Base-by-base conservation (phyloP, 148 eudicot species). In the Hydrangea macrophylla region DNA sequence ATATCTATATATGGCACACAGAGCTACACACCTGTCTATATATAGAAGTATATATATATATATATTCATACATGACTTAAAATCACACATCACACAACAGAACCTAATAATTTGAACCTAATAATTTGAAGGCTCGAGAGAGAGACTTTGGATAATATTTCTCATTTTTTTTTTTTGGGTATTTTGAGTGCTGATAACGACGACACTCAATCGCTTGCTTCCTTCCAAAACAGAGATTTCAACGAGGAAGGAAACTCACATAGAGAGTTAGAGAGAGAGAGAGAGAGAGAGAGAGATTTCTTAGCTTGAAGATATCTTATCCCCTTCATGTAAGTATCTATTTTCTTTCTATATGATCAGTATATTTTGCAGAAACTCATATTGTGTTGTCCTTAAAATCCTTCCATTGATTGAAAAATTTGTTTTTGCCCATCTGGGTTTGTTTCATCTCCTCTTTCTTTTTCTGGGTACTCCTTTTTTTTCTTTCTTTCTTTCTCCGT, bases 311-410 rank as follows among this genome's bases (percentile, higher is more conserved):
- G 82, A 72, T 82, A 70, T 79, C 64, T 72, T 73, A 83, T 78
- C 72, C 83, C 77, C 75, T 70, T 73, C 80, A 75, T 81, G 86
- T 82, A 87, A 87, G 88, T 76, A 60, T 79, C 70, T 56, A 22
- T 60, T 66, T 71, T 66, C 72, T 64, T 60, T 23, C 57, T 15
- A 11, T 55, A 22, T 58, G n/a, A n/a, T n/a, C 57, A n/a, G 30
- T 70, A 39, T 65, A 58, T 70, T 69, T 60, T 20, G n/a, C 53
- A 55, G 9, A 69, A 54, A 35, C 67, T 31, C 24, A n/a, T 31
- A 37, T 69, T 65, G 6, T 55, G 13, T 50, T 68, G 51, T 32
- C 56, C 48, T 31, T 60, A 40, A 57, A 24, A 55, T 48, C 27
- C 31, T 56, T 15, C 5, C 39, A 35, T 72, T 68, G 58, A 8